A percentile compares a stretch with the other conserved stretches of the same genome.
phyloP scores from a whole-genome alignment of 768 basidiomycete genomes.

The Tylopilus subfusipes region DNA sequence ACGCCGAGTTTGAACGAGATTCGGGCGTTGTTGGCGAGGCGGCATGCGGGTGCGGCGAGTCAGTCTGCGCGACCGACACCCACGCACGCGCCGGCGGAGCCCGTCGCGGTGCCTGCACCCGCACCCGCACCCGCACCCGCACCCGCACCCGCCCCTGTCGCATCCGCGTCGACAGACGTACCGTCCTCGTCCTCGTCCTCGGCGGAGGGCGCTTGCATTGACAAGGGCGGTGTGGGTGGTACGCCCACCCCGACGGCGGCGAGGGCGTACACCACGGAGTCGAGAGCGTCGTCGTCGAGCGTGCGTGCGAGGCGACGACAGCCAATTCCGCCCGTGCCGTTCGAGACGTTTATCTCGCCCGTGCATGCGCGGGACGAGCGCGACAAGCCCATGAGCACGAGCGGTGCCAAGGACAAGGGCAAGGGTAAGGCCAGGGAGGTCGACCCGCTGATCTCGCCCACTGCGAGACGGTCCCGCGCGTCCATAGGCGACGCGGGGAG shows the following conservation, averaged over 20 bases:
- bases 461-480: background rate
- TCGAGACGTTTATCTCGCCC: constrained; percentile 25
- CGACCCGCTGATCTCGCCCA: background rate
- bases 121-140: background rate
- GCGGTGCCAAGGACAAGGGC: background rate
- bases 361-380: background rate
- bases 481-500: background rate
- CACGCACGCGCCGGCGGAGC: background rate
- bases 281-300: background rate
- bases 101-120: background rate
- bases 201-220: no score
- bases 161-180: background rate
- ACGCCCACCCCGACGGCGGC: constrained; percentile 2
- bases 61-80: background rate
- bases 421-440: background rate
- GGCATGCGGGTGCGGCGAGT: background rate
- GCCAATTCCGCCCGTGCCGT: background rate
- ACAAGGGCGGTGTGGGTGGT: background rate
- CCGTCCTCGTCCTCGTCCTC: background rate
- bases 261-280: background rate
- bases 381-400: background rate
- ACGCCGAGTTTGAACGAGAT: constrained; percentile 17
- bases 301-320: background rate
- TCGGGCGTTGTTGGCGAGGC: constrained; percentile 12
- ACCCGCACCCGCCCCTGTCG: background rate